A percentile compares a stretch with the other conserved stretches of the same genome.
Conservation (phyloP, 306 rosid species). For the Vigna nakashimae region DNA sequence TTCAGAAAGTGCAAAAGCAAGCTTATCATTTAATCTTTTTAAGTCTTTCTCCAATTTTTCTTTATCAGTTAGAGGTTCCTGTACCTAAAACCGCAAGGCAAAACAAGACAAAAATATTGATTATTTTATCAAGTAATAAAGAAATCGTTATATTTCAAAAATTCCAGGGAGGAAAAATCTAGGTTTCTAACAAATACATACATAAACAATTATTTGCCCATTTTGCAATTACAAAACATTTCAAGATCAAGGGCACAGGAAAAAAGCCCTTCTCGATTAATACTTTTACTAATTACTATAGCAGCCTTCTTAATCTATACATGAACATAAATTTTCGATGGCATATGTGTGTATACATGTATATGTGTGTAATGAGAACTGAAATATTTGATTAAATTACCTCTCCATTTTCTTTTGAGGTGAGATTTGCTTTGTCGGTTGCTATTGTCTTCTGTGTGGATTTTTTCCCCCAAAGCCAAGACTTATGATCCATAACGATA, state of each 20-base stretch:
- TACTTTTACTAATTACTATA: background rate
- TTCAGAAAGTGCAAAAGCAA: constrained; percentile 67
- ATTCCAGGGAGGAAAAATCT: background rate
- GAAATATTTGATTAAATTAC: constrained; percentile 46
- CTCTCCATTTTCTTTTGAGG: constrained; percentile 69
- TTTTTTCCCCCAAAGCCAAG: constrained; percentile 84
- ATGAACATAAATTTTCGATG: constrained; percentile 4
- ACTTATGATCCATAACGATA: constrained; percentile 69
- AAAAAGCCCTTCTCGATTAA: background rate
- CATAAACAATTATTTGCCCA: background rate
- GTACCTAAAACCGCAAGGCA: constrained; percentile 48
- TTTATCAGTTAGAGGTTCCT: constrained; percentile 63
- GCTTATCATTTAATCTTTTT: constrained; percentile 65
- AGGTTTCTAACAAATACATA: constrained; percentile 16
- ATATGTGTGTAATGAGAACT: background rate
- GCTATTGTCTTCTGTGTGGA: constrained; percentile 64
- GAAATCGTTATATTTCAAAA: background rate
- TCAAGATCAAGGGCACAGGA: constrained; percentile 7
- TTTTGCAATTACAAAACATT: constrained; percentile 26
- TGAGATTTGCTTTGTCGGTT: constrained; percentile 52
- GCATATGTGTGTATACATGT: background rate
- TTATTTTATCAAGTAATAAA: constrained; percentile 7
- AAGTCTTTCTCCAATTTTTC: constrained; percentile 75
- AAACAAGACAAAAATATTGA: constrained; percentile 2
- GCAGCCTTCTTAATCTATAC: constrained; percentile 2